A percentile compares a stretch with the other conserved stretches of the same genome.
Conservation (phyloP, 768 basidiomycete species). For the Serendipita sp. region DNA sequence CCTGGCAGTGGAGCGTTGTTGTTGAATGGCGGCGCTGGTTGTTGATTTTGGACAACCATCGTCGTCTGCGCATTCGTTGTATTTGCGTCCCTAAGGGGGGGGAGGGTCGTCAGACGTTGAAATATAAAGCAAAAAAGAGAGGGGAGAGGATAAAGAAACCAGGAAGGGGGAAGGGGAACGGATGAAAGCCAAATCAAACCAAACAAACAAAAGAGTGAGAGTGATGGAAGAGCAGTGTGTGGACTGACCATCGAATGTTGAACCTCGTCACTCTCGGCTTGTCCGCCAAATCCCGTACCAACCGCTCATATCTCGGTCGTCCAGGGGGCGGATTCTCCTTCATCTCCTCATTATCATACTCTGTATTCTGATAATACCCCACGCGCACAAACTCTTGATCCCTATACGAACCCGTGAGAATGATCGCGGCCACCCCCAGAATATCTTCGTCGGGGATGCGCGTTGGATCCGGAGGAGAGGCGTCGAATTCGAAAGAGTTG, state of each 20-base stretch:
- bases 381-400: constrained; percentile 99
- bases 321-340: constrained; percentile 50
- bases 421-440: constrained; percentile 90
- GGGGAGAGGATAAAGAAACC: not conserved
- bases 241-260: constrained; percentile 24
- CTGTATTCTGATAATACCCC: constrained; percentile 98
- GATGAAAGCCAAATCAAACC: too few species aligned
- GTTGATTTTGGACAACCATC: not conserved
- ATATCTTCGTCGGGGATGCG: constrained; percentile 83
- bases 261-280: constrained; percentile 86
- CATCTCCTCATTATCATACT: constrained; percentile 93
- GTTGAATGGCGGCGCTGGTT: not conserved
- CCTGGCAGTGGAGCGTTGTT: not conserved
- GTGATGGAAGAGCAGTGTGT: too few species aligned
- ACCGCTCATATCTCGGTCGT: constrained; percentile 53
- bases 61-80: not conserved
- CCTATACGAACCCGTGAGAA: constrained; percentile 87
- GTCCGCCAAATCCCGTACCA: constrained; percentile 75
- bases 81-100: not conserved
- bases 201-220: too few species aligned
- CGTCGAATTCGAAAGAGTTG: constrained; percentile 95
- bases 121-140: too few species aligned
- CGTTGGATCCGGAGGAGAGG: constrained; percentile 63
- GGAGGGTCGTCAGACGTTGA: too few species aligned
- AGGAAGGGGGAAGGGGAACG: not conserved